A percentile compares a stretch with the other conserved stretches of the same genome.
phyloP scores from a whole-genome alignment of 257 asterid genomes.

The Solanum phureja region DNA sequence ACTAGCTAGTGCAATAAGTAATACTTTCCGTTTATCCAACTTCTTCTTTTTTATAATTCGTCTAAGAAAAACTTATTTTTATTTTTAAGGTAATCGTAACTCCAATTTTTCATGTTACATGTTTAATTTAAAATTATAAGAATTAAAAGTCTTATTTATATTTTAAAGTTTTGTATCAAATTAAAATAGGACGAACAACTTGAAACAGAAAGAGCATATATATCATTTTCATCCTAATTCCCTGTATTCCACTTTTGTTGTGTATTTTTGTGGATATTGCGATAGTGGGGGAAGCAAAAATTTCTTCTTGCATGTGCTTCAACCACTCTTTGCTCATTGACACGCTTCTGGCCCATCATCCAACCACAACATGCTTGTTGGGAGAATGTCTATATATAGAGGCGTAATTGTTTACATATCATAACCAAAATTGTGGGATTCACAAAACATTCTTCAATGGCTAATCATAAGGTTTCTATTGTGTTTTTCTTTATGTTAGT shows the following conservation, averaged over 20 bases:
- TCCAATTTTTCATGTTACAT: fast-evolving
- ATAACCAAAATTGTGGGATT: not conserved
- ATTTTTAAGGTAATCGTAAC: too few species aligned
- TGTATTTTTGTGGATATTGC: not conserved
- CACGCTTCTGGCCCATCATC: not conserved
- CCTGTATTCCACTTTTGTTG: not conserved
- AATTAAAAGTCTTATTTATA: fast-evolving
- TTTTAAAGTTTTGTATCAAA: fast-evolving
- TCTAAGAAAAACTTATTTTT: too few species aligned
- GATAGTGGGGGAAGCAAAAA: not conserved
- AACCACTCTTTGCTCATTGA: slow-evolving; percentile 2
- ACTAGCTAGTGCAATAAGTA: not conserved
- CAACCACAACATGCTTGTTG: slow-evolving; percentile 9
- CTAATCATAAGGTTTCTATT: slow-evolving; percentile 9
- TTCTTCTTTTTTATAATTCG: not conserved
- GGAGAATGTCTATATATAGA: slow-evolving; percentile 34
- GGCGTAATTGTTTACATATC: slow-evolving; percentile 16
- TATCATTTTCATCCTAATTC: not conserved
- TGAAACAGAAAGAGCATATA: not conserved
- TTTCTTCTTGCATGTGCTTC: not conserved
- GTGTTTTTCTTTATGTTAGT: slow-evolving; percentile 28
- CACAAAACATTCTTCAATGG: slow-evolving; percentile 17
- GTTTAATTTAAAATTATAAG: not conserved
- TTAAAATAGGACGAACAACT: not conserved
- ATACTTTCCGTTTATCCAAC: not conserved